phyloP scores from a whole-genome alignment of 495 filamentous ascomycete species.

The Corynascus novoguineensis region DNA sequence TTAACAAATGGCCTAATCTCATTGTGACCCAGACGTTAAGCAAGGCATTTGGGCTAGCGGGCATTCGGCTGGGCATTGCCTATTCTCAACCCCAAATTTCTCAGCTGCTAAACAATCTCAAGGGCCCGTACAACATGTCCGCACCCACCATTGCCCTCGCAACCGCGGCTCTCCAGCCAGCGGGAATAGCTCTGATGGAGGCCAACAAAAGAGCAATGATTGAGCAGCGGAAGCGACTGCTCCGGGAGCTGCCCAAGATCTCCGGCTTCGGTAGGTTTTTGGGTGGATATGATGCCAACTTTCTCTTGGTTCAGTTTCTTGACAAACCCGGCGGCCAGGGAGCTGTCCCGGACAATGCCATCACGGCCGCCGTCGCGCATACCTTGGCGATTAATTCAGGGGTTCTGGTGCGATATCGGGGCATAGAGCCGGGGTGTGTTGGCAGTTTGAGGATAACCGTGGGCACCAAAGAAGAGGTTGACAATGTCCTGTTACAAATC shows the following conservation, averaged over 20 bases:
- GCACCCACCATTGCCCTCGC: slow-evolving; percentile 74
- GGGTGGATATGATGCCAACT: slow-evolving; percentile 79
- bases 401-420: slow-evolving; percentile 88
- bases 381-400: slow-evolving; percentile 77
- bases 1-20: slow-evolving; percentile 84
- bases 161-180: slow-evolving; percentile 56
- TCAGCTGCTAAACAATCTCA: slow-evolving; percentile 74
- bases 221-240: slow-evolving; percentile 66
- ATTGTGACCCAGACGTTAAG: slow-evolving; percentile 97
- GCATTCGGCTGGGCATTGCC: slow-evolving; percentile 70
- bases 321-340: too few relatives aligned
- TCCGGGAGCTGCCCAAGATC: slow-evolving; percentile 67
- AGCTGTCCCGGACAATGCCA: slow-evolving; percentile 69
- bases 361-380: slow-evolving; percentile 75
- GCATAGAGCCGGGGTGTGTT: slow-evolving; percentile 82
- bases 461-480: slow-evolving; percentile 85
- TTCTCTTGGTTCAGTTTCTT: slow-evolving; percentile 82
- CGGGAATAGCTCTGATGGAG: slow-evolving; percentile 66
- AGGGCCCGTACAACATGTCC: slow-evolving; percentile 93
- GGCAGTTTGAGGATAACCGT: slow-evolving; percentile 90
- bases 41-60: slow-evolving; percentile 93
- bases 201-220: slow-evolving; percentile 63
- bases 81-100: slow-evolving; percentile 58
- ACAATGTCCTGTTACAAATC: too few relatives aligned
- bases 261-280: slow-evolving; percentile 73